A percentile compares a stretch with the other conserved stretches of the same genome.
phyloP scores from a whole-genome alignment of 768 basidiomycete species.

The Auricularia auricula-judae region DNA sequence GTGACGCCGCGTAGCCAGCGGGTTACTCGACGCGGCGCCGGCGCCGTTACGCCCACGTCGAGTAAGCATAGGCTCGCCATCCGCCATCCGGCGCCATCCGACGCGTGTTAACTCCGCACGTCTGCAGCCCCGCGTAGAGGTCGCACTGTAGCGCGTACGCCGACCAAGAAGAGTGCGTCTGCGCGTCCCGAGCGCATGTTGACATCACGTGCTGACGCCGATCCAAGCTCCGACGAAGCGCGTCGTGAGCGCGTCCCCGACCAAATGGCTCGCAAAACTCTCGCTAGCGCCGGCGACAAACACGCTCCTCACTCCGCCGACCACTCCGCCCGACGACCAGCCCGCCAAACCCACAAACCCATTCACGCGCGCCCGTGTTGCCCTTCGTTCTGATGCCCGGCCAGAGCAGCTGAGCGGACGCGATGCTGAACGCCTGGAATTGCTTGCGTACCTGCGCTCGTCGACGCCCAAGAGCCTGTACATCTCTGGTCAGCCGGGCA shows the following conservation, averaged over 20 bases:
- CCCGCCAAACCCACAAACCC: background rate
- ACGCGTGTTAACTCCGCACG: background rate
- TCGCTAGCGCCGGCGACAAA: background rate
- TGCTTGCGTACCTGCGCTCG: conserved; percentile 47
- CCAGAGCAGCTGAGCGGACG: conserved; percentile 52
- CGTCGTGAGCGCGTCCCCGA: background rate
- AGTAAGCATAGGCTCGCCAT: background rate
- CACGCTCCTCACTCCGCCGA: background rate
- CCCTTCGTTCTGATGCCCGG: conserved; percentile 64
- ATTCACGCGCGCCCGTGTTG: conserved; percentile 45
- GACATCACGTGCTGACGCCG: background rate
- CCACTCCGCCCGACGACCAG: background rate
- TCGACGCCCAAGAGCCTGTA: conserved; percentile 50
- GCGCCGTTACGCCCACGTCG: background rate
- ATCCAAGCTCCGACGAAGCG: too few species aligned
- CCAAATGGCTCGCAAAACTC: background rate
- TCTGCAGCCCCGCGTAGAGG: background rate
- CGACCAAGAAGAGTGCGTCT: background rate
- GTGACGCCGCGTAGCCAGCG: background rate
- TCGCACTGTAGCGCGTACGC: background rate
- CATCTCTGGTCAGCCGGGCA: conserved; percentile 88
- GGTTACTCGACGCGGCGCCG: background rate
- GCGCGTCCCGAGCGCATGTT: background rate
- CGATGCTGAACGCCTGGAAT: conserved; percentile 44
- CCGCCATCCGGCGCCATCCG: background rate